Evolutionary conservation across 2,329 filamentous ascomycete genomes (phyloP), one percentile per base, ranked within the genome.

Genomic region (Exophiala lecanii-corni): DNA sequence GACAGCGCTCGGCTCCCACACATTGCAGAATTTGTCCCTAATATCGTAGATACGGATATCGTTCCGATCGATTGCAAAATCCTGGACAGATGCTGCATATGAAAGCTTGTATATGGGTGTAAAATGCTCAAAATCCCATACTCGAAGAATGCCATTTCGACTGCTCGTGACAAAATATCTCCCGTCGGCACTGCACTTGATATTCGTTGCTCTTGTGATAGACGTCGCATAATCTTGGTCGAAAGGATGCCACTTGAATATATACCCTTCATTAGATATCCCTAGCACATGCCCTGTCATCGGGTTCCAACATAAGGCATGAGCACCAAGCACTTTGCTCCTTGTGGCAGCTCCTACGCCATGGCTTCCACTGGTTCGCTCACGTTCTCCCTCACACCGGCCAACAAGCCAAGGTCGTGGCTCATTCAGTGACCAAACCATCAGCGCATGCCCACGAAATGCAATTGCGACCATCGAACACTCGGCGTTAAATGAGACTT

Each of bases 221-320:
- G 39, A 39, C 39, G 45, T 56, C 13, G 58, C 49, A 15, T 54
- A 37, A 10, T 60, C 51, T 21, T 52, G 56, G 2, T 59, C 55
- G 20, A 61, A 57, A 5, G 59, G 59, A 37, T 57, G 39, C 63
- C 61, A 66, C 45, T 60, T 64, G 47, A 67, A 66, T 2, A 68
- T 33, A 12, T 54, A 26, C 0, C 62, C 63, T 39, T 60, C 60
- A 15, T 55, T 51, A 32, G 60, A 57, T 4, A 66, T 35, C 2
- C 62, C 63, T 3, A 64, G 28, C 2, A 67, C 19, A 41, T 62
- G 53, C 7, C 50, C 50, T 4, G 21, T 43, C 9, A 55, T 44
- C 0, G 61, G 60, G 41, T 60, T 55, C 59, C 59, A 63, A 28
- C 30, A 44, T 15, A 47, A 13, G 7, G 39, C 38, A 43, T 47